A percentile compares a stretch with the other conserved stretches of the same genome.
These are phyloP conservation scores for Entamoeba invadens DNA, from an alignment of 208 protist species.

Conservation along the genomic window DNA sequence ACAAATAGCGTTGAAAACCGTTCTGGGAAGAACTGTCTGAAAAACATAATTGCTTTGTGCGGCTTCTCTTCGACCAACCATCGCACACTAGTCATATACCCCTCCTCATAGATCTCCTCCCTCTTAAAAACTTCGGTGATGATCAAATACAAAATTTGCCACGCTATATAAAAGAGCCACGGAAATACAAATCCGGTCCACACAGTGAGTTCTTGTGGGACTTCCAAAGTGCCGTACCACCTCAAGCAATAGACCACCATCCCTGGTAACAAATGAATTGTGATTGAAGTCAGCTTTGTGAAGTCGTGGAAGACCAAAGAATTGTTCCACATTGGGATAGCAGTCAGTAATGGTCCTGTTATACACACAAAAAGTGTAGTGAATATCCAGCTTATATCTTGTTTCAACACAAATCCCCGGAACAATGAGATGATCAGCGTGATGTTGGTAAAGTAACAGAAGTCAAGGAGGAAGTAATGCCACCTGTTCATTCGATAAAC, in stretches of 20 bases:
- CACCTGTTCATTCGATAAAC: neutral
- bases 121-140: neutral
- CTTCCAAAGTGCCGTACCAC: neutral
- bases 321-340: conserved; percentile 38
- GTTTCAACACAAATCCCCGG: neutral
- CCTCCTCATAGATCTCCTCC: neutral
- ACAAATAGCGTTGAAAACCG: neutral
- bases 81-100: neutral
- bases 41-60: neutral
- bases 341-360: conserved; percentile 33
- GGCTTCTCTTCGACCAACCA: neutral
- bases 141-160: neutral
- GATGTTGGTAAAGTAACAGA: neutral
- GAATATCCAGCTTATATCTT: neutral
- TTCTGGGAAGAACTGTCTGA: neutral
- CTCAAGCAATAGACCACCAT: conserved; percentile 10
- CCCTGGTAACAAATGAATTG: conserved; percentile 40
- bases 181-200: neutral
- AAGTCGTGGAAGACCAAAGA: conserved; percentile 43
- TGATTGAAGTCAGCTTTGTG: conserved; percentile 44
- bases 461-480: neutral
- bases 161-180: neutral
- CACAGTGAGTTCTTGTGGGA: neutral
- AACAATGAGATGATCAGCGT: neutral
- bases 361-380: neutral